Percentiles rank a stretch among this genome's conserved stretches.
Evolutionary conservation across 1,139 yeast genomes (phyloP).

Genomic region (Scheffersomyces parashehatae): DNA sequence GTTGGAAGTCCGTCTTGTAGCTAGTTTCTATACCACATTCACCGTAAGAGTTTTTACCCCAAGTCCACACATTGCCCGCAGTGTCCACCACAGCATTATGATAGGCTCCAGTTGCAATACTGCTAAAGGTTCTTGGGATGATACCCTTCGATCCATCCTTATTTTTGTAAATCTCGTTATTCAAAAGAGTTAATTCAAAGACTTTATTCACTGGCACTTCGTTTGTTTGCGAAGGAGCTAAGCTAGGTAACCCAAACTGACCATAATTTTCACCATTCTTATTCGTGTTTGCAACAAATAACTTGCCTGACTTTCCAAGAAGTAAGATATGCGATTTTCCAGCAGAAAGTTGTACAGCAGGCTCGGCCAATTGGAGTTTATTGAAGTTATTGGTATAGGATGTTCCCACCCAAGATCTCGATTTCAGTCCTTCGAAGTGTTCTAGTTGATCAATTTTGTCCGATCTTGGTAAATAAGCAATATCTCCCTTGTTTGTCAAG

Average conservation of each 20-base stretch:
- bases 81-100: conserved; percentile 71
- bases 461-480: conserved; percentile 50
- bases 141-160: conserved; percentile 24
- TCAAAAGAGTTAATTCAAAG: conserved; percentile 37
- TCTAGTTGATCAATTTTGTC: conserved; percentile 12
- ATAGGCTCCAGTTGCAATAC: conserved; percentile 71
- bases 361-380: conserved; percentile 30
- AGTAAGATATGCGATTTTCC: conserved; percentile 72
- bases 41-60: conserved; percentile 84
- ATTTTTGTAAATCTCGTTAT: conserved; percentile 29
- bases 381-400: conserved; percentile 8
- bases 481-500: conserved; percentile 52
- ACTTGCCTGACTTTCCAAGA: conserved; percentile 60
- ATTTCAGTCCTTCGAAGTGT: conserved; percentile 15
- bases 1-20: conserved; percentile 62
- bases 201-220: conserved; percentile 28
- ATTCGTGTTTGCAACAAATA: conserved; percentile 62
- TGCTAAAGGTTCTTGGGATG: conserved; percentile 46
- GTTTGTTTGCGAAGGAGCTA: conserved; percentile 47
- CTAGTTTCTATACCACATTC: conserved; percentile 76
- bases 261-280: conserved; percentile 52
- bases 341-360: conserved; percentile 49
- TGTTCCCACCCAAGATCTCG: conserved; percentile 28
- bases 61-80: conserved; percentile 68
- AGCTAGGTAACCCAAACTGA: conserved; percentile 78